Evolutionary conservation across 306 rosid genomes (phyloP).

Genomic region (Heteromeles arbutifolia): DNA sequence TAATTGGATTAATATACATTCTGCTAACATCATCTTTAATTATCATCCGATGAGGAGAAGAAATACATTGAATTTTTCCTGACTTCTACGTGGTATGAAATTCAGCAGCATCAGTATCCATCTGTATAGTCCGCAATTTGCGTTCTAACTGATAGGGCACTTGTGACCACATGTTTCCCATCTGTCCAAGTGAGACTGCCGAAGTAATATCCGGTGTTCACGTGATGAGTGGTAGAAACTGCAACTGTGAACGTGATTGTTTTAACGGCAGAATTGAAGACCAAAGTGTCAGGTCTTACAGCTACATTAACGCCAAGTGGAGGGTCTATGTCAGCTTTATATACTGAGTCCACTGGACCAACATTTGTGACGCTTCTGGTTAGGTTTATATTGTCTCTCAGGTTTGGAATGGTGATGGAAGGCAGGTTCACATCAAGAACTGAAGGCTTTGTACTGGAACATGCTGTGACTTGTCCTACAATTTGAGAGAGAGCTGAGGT

Average conservation of each 20-base stretch:
- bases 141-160: constrained; percentile 39
- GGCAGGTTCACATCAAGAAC: constrained; percentile 40
- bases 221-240: constrained; percentile 17
- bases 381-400: constrained; percentile 13
- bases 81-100: too few species aligned
- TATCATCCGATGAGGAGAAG: too few species aligned
- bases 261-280: too few species aligned
- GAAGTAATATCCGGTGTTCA: constrained; percentile 29
- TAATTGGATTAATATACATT: too few species aligned
- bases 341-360: constrained; percentile 19
- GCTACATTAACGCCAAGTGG: constrained; percentile 24
- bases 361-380: constrained; percentile 43
- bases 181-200: constrained; percentile 42
- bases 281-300: too few species aligned
- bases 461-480: constrained; percentile 12
- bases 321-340: constrained; percentile 22
- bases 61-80: too few species aligned
- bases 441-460: constrained; percentile 28
- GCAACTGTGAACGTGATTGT: constrained; percentile 14
- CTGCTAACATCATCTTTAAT: too few species aligned
- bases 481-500: constrained; percentile 30
- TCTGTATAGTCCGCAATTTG: not conserved
- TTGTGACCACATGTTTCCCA: constrained; percentile 32
- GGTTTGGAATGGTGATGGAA: constrained; percentile 38
- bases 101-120: too few species aligned